Evolutionary conservation across 202 grass and related monocot genomes (phyloP).

Genomic region (Hordeum pubiflorum): DNA sequence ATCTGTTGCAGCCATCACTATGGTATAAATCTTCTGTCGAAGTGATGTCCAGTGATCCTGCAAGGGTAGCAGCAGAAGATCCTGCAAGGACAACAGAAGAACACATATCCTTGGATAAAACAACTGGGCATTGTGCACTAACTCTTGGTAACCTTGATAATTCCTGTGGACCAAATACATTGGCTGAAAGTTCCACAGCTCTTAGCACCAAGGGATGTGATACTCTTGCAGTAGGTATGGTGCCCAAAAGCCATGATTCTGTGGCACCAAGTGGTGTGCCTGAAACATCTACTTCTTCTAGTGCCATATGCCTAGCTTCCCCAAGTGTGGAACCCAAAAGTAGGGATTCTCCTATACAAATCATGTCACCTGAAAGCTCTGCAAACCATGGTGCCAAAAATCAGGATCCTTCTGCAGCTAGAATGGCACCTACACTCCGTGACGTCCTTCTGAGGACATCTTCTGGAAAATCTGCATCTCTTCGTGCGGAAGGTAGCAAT

Average conservation of each 20-base stretch:
- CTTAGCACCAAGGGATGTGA: conserved; percentile 26
- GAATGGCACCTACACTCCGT: conserved; percentile 30
- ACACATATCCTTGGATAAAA: conserved; percentile 22
- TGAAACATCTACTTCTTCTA: conserved; percentile 29
- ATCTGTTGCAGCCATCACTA: conserved; percentile 52
- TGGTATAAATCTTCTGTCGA: conserved; percentile 40
- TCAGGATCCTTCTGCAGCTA: conserved; percentile 20
- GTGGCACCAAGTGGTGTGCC: conserved; percentile 3
- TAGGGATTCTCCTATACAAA: conserved; percentile 19
- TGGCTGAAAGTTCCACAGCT: conserved; percentile 4
- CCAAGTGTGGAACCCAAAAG: conserved; percentile 10
- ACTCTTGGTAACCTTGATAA: conserved; percentile 24
- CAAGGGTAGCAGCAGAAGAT: conserved; percentile 24
- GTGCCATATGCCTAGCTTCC: neutral
- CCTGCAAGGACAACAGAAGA: conserved; percentile 16
- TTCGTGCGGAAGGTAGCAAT: conserved; percentile 11
- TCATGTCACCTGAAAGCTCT: conserved; percentile 11
- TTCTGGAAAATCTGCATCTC: conserved; percentile 30
- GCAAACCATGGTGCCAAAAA: conserved; percentile 13
- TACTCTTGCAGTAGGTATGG: neutral
- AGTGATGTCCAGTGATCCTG: conserved; percentile 11
- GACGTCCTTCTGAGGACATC: conserved; percentile 20
- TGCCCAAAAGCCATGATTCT: conserved; percentile 6
- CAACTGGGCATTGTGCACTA: conserved; percentile 25
- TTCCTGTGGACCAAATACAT: conserved; percentile 25